These are phyloP conservation scores for Dunaliella primolecta DNA, from an alignment of 139 green algal species.

Conservation along the genomic window DNA sequence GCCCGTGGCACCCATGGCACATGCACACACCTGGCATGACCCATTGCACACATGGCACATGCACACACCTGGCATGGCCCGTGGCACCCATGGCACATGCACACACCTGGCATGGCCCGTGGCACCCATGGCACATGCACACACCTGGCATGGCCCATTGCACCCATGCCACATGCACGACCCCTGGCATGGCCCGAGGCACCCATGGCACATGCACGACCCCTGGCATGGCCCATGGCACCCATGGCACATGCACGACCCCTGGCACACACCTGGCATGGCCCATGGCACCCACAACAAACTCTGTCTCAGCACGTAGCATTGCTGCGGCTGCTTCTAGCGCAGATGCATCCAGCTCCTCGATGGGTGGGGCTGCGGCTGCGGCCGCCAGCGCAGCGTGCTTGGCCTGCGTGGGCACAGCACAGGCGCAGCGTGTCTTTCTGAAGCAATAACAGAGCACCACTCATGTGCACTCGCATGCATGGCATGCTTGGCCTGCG, in stretches of 20 bases:
- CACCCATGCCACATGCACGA: background rate
- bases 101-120: conserved; percentile 16
- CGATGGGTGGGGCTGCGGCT: conserved; percentile 27
- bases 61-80: background rate
- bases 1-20: background rate
- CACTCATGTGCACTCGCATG: too few species aligned
- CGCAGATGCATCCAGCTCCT: conserved; percentile 39
- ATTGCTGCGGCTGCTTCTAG: conserved; percentile 42
- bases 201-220: background rate
- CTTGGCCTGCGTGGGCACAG: conserved; percentile 2
- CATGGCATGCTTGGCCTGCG: too few species aligned
- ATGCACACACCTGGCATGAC: background rate
- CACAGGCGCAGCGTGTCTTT: too few species aligned
- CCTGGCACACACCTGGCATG: background rate
- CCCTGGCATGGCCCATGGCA: background rate
- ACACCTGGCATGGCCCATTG: background rate
- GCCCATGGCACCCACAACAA: conserved; percentile 35
- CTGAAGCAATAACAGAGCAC: too few species aligned
- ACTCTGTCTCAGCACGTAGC: conserved; percentile 47
- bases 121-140: conserved; percentile 32
- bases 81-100: too few species aligned
- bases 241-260: background rate
- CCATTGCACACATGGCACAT: background rate
- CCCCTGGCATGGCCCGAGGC: background rate
- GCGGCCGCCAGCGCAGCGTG: conserved; percentile 7